A percentile compares a stretch with the other conserved stretches of the same genome.
Conservation (phyloP, 1,139 yeast genomes). For the Debaryomycetaceae sp. region DNA sequence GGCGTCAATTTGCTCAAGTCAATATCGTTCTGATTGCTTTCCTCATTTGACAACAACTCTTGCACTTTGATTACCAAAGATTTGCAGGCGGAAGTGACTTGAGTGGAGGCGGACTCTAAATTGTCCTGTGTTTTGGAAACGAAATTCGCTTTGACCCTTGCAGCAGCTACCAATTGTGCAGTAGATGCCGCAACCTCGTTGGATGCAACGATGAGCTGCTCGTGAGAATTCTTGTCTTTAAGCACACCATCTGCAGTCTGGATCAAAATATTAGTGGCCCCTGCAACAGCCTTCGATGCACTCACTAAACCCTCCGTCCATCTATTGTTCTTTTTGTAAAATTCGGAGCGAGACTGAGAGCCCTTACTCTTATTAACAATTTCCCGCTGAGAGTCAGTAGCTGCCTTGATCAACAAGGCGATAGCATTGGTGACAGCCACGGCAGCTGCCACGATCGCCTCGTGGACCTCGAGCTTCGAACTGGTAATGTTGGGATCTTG, state of each 20-base stretch:
- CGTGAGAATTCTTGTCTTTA: conserved; percentile 60
- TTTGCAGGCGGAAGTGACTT: conserved; percentile 73
- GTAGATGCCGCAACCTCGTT: conserved; percentile 92
- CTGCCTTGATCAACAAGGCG: conserved; percentile 65
- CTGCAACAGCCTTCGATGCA: conserved; percentile 87
- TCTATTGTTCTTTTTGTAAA: conserved; percentile 81
- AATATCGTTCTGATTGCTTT: conserved; percentile 35
- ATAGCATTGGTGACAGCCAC: conserved; percentile 80
- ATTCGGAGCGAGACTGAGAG: conserved; percentile 62
- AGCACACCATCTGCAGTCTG: conserved; percentile 85
- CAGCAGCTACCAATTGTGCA: conserved; percentile 89
- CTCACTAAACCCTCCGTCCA: conserved; percentile 95
- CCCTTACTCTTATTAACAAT: conserved; percentile 75
- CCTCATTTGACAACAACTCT: conserved; percentile 44
- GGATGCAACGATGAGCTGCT: conserved; percentile 84
- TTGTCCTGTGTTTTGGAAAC: conserved; percentile 75
- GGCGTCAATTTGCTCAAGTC: conserved; percentile 70
- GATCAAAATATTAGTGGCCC: conserved; percentile 74
- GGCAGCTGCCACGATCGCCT: conserved; percentile 74
- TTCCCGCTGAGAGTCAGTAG: conserved; percentile 79
- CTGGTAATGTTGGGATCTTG: conserved; percentile 53
- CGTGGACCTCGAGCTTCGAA: conserved; percentile 68
- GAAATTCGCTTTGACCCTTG: conserved; percentile 79
- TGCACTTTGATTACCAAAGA: conserved; percentile 68
- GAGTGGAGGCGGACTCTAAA: conserved; percentile 64